phyloP scores from a whole-genome alignment of 2,329 filamentous ascomycete genomes.

The Domatiomyces catenatus region DNA sequence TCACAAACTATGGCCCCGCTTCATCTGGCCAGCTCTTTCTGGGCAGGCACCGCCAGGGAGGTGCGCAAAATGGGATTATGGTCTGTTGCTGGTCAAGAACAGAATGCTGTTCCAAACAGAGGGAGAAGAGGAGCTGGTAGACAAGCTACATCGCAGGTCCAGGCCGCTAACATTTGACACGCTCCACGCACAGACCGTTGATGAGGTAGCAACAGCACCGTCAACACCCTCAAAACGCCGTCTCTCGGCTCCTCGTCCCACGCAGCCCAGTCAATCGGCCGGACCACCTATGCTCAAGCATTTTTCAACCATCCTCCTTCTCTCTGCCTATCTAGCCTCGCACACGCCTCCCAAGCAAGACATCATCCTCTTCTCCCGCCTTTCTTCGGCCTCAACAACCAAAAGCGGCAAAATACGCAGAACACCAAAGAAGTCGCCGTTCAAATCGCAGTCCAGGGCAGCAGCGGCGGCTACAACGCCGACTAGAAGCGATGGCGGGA shows the following conservation, averaged over 20 bases:
- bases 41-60: constrained; percentile 38
- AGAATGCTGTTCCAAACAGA: constrained; percentile 31
- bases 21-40: constrained; percentile 60
- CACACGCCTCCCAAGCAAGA: constrained; percentile 33
- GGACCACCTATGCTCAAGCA: constrained; percentile 24
- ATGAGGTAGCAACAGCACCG: constrained; percentile 2
- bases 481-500: not conserved
- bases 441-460: constrained; percentile 10
- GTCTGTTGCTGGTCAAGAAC: constrained; percentile 53
- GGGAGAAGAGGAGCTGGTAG: constrained; percentile 29
- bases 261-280: not conserved
- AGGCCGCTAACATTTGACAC: constrained; percentile 13
- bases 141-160: constrained; percentile 17
- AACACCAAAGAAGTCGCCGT: constrained; percentile 23
- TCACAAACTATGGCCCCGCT: constrained; percentile 65
- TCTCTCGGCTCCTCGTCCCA: constrained; percentile 1
- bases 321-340: constrained; percentile 33
- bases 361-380: constrained; percentile 35
- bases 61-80: constrained; percentile 59
- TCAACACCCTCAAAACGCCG: not conserved
- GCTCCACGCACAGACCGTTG: constrained; percentile 1
- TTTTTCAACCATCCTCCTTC: constrained; percentile 32
- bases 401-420: constrained; percentile 28
- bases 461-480: not conserved
- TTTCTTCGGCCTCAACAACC: constrained; percentile 29